Base-by-base conservation (phyloP, 148 eudicot genomes). In the Silene conica region DNA sequence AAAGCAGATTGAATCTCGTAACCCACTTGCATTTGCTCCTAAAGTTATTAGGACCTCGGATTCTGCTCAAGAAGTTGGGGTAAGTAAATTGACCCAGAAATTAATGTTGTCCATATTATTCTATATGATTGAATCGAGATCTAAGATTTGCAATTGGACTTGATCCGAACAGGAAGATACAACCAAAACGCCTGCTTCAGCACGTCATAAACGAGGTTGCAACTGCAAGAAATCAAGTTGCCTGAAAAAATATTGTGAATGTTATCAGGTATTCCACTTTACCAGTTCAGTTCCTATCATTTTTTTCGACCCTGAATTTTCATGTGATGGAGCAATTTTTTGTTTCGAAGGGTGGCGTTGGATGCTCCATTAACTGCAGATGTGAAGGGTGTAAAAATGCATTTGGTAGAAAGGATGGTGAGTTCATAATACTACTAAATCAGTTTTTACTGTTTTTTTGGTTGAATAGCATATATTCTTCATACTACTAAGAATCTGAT, bases 11-110 rank as follows among this genome's bases (percentile, higher is more conserved):
- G 97, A 92, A 81, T 89, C 97, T 56, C 89, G 99, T 60, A 96
- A 92, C 64, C 97, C 99, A 9, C 94, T 96, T 77, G 99, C 99
- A 23, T 96, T 96, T 80, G 99, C 97, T 80, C 99, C 99, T 21
- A 96, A 92, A 89, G 99, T 96, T 74, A 90, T 96, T 41, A 81
- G 90, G 76, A 82, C 81, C 60, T 58, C 89, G 8, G 94, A 92
- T 70, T 61, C 85, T 60, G 63, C 79, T 64, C 81, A 84, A 62
- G 97, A 92, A 74, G 48, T 75, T 55, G 83, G 82, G 92, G 96
- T 90, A 73, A 78, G 86, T 45, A 68, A 26, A 25, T 22, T 56
- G 61, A 41, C 20, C 57, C 13, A 3, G 7, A 25, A 50, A 28
- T 22, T 1, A 1, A 56, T 12, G 46, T 26, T 43, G 38, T 28